phyloP scores from a whole-genome alignment of 2,329 filamentous ascomycete species.

The Bertia moriformis region DNA sequence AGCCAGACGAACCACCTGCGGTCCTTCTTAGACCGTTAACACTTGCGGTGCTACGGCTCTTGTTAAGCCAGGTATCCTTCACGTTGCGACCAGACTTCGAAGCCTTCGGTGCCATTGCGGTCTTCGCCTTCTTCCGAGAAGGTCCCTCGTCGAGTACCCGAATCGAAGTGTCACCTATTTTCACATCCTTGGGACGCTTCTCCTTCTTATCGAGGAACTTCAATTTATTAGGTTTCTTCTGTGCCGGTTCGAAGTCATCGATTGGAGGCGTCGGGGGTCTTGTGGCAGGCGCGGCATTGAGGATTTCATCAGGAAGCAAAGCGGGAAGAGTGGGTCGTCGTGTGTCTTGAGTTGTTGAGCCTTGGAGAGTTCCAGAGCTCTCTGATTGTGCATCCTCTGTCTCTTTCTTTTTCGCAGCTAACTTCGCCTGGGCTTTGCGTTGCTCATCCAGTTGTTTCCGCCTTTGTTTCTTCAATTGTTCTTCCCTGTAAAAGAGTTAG shows the following conservation, averaged over 20 bases:
- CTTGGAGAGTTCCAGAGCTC: constrained; percentile 22
- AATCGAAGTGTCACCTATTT: constrained; percentile 29
- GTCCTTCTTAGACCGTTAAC: constrained; percentile 19
- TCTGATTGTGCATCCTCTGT: constrained; percentile 20
- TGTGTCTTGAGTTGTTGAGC: constrained; percentile 17
- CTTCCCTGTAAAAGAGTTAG: constrained; percentile 3
- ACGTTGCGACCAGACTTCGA: constrained; percentile 20
- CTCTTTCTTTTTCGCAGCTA: constrained; percentile 2
- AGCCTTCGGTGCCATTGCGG: constrained; percentile 25
- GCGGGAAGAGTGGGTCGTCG: constrained; percentile 24
- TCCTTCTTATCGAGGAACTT: constrained; percentile 30
- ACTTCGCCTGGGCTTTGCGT: constrained; percentile 14
- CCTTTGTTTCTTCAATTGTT: constrained; percentile 20
- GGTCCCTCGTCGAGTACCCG: constrained; percentile 23
- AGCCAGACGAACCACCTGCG: constrained; percentile 16
- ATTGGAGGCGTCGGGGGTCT: constrained; percentile 27
- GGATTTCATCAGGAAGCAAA: constrained; percentile 32
- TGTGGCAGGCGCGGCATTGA: constrained; percentile 25
- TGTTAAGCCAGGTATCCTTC: constrained; percentile 21
- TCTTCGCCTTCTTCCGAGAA: constrained; percentile 11
- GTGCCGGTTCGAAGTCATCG: constrained; percentile 10
- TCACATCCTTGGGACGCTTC: constrained; percentile 31
- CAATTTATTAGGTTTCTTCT: constrained; percentile 22
- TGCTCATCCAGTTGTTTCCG: constrained; percentile 6
- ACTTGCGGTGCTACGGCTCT: constrained; percentile 13